A percentile compares a stretch with the other conserved stretches of the same genome.
Evolutionary conservation across 306 rosid species (phyloP).

Genomic region (Argentina anserina): DNA sequence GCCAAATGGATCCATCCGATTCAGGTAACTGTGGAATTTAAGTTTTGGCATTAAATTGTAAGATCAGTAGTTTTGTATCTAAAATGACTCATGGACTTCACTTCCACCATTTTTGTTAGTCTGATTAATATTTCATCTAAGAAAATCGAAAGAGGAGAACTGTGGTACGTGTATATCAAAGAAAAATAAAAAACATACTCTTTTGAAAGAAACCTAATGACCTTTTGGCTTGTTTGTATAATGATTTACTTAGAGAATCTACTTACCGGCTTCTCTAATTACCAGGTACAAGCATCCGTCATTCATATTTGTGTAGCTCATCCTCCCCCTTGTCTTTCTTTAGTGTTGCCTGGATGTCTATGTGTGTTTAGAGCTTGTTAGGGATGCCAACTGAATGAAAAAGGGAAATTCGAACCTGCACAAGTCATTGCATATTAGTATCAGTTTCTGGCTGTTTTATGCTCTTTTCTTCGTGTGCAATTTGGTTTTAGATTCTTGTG

Average conservation of each 20-base stretch:
- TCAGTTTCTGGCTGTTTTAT: background rate
- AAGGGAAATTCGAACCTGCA: background rate
- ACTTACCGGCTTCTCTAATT: background rate
- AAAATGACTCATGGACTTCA: background rate
- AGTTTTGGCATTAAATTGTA: background rate
- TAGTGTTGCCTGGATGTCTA: background rate
- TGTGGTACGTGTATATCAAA: background rate
- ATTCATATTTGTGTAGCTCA: background rate
- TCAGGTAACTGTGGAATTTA: conserved; percentile 53
- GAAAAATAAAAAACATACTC: background rate
- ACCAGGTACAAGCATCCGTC: background rate
- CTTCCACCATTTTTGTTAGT: background rate
- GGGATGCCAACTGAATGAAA: background rate
- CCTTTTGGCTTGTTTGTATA: background rate
- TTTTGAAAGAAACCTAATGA: background rate
- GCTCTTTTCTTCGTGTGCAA: background rate
- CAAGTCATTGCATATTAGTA: background rate
- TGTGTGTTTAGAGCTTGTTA: background rate
- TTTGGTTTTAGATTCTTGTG: background rate
- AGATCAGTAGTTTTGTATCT: background rate
- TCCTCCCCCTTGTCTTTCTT: background rate
- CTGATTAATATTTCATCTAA: no score
- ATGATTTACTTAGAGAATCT: background rate
- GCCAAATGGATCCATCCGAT: conserved; percentile 86
- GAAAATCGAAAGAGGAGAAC: background rate